Evolutionary conservation across 176 grass and related monocot genomes (phyloP).

Genomic region (Elaeis guineensis): DNA sequence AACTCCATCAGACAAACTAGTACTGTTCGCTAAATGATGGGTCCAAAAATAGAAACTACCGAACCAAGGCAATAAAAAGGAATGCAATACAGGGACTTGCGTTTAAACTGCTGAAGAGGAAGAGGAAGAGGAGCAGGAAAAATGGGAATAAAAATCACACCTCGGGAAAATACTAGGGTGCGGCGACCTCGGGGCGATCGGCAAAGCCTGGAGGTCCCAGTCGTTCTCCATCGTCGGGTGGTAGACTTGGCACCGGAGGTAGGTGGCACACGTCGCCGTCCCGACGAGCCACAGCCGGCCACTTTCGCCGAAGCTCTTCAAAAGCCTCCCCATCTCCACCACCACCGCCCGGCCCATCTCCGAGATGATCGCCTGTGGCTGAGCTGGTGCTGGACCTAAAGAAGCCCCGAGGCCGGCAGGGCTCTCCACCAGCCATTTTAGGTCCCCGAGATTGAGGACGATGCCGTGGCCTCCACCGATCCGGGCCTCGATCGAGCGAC

Average conservation of each 20-base stretch:
- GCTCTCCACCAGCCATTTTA: no score
- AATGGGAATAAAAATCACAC: slow-evolving; percentile 21
- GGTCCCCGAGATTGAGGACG: slow-evolving; percentile 50
- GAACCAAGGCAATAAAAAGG: no score
- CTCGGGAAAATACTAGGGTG: slow-evolving; percentile 27
- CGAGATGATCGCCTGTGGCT: neutral
- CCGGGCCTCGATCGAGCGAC: slow-evolving; percentile 27
- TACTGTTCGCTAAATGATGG: no score
- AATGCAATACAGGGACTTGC: no score
- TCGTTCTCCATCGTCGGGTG: slow-evolving; percentile 11
- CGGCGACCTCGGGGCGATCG: neutral
- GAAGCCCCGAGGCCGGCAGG: no score
- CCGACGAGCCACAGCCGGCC: slow-evolving; percentile 3
- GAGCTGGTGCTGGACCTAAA: neutral
- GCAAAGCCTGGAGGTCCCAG: slow-evolving; percentile 18
- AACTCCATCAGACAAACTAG: no score
- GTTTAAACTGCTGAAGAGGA: neutral
- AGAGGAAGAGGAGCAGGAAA: neutral
- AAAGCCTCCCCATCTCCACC: slow-evolving; percentile 5
- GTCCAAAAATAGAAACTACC: no score
- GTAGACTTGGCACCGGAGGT: slow-evolving; percentile 22
- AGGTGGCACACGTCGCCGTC: slow-evolving; percentile 12
- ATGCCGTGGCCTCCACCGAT: slow-evolving; percentile 31
- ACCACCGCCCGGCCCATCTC: neutral
- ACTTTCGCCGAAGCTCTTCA: neutral